Conservation (phyloP, 192 early-diverging fungal species). For the Backusella australiensis region DNA sequence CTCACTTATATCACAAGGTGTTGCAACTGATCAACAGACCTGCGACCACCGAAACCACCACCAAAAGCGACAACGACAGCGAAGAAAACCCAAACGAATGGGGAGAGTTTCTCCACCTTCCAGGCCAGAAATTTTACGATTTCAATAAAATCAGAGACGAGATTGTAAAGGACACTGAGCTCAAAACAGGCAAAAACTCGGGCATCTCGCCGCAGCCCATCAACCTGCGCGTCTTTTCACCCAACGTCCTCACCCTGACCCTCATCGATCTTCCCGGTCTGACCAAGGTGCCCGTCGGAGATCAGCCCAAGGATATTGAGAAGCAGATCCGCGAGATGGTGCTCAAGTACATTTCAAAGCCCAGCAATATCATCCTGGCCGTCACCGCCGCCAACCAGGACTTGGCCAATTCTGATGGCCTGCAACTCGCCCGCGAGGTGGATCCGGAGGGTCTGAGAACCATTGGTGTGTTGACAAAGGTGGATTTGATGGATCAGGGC, state of each 20-base stretch:
- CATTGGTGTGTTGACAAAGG: constrained; percentile 99
- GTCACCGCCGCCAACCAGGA: constrained; percentile 99
- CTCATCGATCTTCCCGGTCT: constrained; percentile 98
- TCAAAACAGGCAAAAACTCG: constrained; percentile 77
- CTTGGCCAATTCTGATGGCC: constrained; percentile 99
- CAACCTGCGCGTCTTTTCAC: constrained; percentile 96
- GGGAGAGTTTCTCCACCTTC: constrained; percentile 99
- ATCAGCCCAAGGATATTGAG: constrained; percentile 99
- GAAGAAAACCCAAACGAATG: constrained; percentile 82
- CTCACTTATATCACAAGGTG: constrained; percentile 27
- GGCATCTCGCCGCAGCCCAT: constrained; percentile 97
- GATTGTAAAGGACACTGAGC: constrained; percentile 90
- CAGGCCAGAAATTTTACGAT: constrained; percentile 93
- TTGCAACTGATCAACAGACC: constrained; percentile 98
- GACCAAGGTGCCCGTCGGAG: constrained; percentile 98
- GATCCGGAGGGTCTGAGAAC: constrained; percentile 98
- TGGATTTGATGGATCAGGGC: constrained; percentile 99
- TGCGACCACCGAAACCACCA: constrained; percentile 37
- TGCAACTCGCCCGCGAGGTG: constrained; percentile 97
- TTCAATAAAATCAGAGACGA: constrained; percentile 98
- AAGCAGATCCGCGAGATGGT: constrained; percentile 98
- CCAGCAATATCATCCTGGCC: constrained; percentile 95
- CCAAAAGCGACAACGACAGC: background rate
- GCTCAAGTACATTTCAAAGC: constrained; percentile 95
- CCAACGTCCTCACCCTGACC: constrained; percentile 98